Conservation (phyloP, 805 yeast species). For the Saccharomycopsis microspora region DNA sequence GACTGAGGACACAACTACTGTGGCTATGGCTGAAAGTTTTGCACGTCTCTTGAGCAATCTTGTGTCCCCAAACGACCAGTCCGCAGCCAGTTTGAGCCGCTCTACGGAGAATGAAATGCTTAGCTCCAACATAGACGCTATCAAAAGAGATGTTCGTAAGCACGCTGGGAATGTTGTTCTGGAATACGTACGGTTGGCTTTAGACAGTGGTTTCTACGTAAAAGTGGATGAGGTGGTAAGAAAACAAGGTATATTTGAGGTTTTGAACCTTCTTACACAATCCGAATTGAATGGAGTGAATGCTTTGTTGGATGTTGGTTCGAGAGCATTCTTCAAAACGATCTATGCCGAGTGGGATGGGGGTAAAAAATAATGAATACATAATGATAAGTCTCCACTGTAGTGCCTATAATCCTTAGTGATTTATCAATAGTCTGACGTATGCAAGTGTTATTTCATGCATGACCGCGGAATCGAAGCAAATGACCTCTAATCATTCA, state of each 20-base stretch:
- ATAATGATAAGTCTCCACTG: too few relatives aligned
- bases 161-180: slow-evolving; percentile 49
- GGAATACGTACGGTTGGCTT: slow-evolving; percentile 43
- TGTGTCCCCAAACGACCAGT: slow-evolving; percentile 56
- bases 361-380: too few relatives aligned
- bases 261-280: slow-evolving; percentile 60
- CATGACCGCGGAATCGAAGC: too few relatives aligned
- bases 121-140: slow-evolving; percentile 41
- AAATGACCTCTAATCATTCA: too few relatives aligned
- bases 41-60: slow-evolving; percentile 52
- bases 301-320: slow-evolving; percentile 54
- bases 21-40: slow-evolving; percentile 30
- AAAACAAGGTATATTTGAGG: slow-evolving; percentile 40
- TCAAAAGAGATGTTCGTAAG: slow-evolving; percentile 52
- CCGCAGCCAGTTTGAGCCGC: slow-evolving; percentile 19
- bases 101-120: slow-evolving; percentile 25
- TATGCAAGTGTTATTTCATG: too few relatives aligned
- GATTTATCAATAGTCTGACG: too few relatives aligned
- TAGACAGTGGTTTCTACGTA: slow-evolving; percentile 37
- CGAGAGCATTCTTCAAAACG: slow-evolving; percentile 54
- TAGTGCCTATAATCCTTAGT: too few relatives aligned
- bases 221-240: slow-evolving; percentile 37
- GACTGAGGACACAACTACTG: background rate
- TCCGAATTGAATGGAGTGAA: slow-evolving; percentile 54
- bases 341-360: slow-evolving; percentile 59